Conservation (phyloP, 805 yeast genomes). For the Saccharomycopsis selenospora region DNA sequence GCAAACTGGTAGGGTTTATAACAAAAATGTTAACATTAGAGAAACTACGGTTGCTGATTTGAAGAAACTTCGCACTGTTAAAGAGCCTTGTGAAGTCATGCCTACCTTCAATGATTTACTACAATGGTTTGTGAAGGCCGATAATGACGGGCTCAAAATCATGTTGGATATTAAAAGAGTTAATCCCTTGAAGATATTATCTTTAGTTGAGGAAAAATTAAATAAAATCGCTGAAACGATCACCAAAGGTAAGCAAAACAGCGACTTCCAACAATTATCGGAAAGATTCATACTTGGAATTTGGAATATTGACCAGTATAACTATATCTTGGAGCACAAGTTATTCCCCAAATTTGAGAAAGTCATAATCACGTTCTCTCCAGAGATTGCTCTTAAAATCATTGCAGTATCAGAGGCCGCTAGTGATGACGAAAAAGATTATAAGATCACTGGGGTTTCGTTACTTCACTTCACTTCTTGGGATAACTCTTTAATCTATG, state of each 20-base stretch:
- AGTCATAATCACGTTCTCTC: constrained; percentile 28
- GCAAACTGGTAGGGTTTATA: constrained; percentile 29
- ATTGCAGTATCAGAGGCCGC: constrained; percentile 21
- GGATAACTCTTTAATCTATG: constrained; percentile 18
- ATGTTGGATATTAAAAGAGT: constrained; percentile 57
- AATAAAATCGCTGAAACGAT: background rate
- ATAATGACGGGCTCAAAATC: constrained; percentile 54
- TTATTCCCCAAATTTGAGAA: constrained; percentile 25
- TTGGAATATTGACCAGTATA: constrained; percentile 30
- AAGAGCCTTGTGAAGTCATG: constrained; percentile 29
- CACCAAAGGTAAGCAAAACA: background rate
- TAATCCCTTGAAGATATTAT: constrained; percentile 39
- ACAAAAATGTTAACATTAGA: constrained; percentile 26
- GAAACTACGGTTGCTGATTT: constrained; percentile 26
- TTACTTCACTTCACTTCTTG: constrained; percentile 23
- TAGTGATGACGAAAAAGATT: constrained; percentile 20
- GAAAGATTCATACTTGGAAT: constrained; percentile 32
- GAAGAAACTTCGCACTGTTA: constrained; percentile 25
- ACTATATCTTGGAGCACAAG: constrained; percentile 21
- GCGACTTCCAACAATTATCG: constrained; percentile 26
- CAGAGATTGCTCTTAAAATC: constrained; percentile 23
- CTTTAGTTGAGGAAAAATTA: constrained; percentile 25
- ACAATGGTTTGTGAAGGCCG: constrained; percentile 35
- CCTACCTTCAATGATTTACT: constrained; percentile 29
- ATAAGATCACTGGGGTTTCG: constrained; percentile 19